These are phyloP conservation scores for Aspergillus nanangensis DNA, from an alignment of 495 filamentous ascomycete species.

Conservation along the genomic window DNA sequence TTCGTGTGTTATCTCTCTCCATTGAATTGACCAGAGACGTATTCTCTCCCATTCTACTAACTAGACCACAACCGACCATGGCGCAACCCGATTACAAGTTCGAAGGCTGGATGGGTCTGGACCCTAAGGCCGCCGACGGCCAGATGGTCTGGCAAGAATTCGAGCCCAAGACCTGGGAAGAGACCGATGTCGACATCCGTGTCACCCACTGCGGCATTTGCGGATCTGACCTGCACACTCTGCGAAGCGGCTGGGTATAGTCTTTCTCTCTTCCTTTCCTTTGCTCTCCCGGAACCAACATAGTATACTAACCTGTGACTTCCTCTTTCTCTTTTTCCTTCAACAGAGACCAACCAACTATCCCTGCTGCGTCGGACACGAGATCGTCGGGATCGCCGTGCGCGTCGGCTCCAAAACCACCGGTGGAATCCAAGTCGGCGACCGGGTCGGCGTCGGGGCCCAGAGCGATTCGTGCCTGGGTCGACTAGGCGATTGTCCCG, in stretches of 20 bases:
- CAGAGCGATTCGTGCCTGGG: constrained; percentile 68
- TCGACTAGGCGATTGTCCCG: constrained; percentile 58
- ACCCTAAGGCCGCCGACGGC: constrained; percentile 53
- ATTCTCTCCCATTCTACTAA: constrained; percentile 1
- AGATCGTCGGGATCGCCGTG: constrained; percentile 75
- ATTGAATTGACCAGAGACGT: background rate
- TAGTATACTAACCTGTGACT: constrained; percentile 10
- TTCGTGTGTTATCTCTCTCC: too few relatives aligned
- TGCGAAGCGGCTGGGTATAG: constrained; percentile 67
- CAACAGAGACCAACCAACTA: constrained; percentile 56
- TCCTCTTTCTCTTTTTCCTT: too few relatives aligned
- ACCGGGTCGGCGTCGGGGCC: constrained; percentile 84
- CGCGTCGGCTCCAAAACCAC: constrained; percentile 66
- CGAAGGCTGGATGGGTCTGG: constrained; percentile 77
- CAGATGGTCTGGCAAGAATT: constrained; percentile 76
- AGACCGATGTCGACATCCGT: constrained; percentile 64
- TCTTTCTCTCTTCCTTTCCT: background rate
- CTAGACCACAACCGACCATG: constrained; percentile 15
- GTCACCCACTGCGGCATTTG: constrained; percentile 42
- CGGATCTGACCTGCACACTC: constrained; percentile 64
- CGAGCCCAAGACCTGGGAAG: constrained; percentile 75
- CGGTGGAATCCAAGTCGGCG: constrained; percentile 67
- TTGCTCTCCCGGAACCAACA: too few relatives aligned
- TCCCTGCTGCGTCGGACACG: constrained; percentile 76
- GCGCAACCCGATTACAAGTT: constrained; percentile 57